A percentile compares a stretch with the other conserved stretches of the same genome.
These are phyloP conservation scores for Parascedosporium putredinis DNA, from an alignment of 2,329 filamentous ascomycete species.

Conservation along the genomic window DNA sequence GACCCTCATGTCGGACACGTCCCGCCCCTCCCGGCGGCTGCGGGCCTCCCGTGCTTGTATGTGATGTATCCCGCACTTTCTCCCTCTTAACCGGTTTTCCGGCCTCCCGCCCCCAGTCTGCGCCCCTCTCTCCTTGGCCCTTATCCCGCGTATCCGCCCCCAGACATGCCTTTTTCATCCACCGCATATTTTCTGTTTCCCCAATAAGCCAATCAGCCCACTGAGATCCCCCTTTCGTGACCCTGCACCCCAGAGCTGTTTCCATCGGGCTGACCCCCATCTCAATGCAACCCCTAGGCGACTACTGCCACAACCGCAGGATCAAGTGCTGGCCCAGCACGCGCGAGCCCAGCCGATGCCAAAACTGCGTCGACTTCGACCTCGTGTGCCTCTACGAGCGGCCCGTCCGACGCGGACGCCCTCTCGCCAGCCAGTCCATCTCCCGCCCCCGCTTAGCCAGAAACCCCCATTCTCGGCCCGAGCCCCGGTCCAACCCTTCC, in stretches of 20 bases:
- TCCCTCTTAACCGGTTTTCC: background rate
- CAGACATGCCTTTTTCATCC: too few relatives aligned
- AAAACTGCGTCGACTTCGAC: conserved; percentile 39
- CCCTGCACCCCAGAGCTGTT: background rate
- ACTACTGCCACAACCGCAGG: conserved; percentile 33
- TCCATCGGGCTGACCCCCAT: background rate
- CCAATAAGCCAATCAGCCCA: too few relatives aligned
- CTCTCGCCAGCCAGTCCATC: background rate
- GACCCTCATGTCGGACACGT: too few relatives aligned
- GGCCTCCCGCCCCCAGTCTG: background rate
- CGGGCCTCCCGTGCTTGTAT: background rate
- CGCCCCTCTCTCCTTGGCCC: background rate
- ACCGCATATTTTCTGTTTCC: too few relatives aligned
- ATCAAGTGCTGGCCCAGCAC: conserved; percentile 20
- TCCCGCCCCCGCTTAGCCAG: background rate
- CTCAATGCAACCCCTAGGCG: conserved; percentile 12
- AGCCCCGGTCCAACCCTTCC: background rate
- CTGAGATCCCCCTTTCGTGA: background rate
- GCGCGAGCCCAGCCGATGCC: conserved; percentile 27
- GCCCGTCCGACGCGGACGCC: background rate
- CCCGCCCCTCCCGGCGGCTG: background rate
- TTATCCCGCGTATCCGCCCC: background rate
- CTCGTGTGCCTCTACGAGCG: conserved; percentile 32
- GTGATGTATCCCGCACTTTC: background rate
- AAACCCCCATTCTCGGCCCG: background rate